Conservation (phyloP, 1,284 basidiomycete species). For the Fereydounia khargensis region DNA sequence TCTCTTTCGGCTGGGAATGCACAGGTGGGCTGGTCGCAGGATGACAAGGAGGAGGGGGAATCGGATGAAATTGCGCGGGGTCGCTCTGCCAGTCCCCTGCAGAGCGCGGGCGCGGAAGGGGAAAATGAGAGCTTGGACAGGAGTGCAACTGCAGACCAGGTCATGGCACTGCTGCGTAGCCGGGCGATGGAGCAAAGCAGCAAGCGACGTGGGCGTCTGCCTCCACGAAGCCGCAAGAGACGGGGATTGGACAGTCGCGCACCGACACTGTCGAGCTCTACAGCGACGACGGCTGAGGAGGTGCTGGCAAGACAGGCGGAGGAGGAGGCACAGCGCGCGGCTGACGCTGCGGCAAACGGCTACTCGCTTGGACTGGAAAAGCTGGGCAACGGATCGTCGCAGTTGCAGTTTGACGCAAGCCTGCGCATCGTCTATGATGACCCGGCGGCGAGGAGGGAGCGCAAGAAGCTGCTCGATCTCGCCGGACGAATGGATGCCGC, state of each 20-base stretch:
- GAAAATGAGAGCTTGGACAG: constrained; percentile 1
- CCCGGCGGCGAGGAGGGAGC: constrained; percentile 28
- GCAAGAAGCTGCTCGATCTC: constrained; percentile 8
- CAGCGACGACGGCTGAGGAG: constrained; percentile 13
- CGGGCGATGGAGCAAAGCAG: constrained; percentile 12
- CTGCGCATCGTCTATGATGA: constrained; percentile 41
- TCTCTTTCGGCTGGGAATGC: constrained; percentile 17
- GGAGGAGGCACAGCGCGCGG: constrained; percentile 25
- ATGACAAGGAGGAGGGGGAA: constrained; percentile 9
- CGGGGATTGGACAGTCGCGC: neutral
- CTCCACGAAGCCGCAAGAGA: constrained; percentile 22
- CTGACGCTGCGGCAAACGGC: constrained; percentile 26
- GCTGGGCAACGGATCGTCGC: constrained; percentile 2
- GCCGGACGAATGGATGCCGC: neutral
- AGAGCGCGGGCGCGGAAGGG: neutral
- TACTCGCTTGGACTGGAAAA: constrained; percentile 28
- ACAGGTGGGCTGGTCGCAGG: no score
- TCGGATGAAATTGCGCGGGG: constrained; percentile 7
- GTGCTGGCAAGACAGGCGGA: constrained; percentile 25
- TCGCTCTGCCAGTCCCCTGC: neutral
- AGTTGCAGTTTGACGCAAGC: constrained; percentile 13
- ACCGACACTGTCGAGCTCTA: neutral
- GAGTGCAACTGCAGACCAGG: constrained; percentile 19
- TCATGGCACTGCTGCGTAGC: constrained; percentile 19
- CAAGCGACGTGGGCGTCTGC: constrained; percentile 13